Conservation (phyloP, 768 basidiomycete species). For the Inosperma sp. region DNA sequence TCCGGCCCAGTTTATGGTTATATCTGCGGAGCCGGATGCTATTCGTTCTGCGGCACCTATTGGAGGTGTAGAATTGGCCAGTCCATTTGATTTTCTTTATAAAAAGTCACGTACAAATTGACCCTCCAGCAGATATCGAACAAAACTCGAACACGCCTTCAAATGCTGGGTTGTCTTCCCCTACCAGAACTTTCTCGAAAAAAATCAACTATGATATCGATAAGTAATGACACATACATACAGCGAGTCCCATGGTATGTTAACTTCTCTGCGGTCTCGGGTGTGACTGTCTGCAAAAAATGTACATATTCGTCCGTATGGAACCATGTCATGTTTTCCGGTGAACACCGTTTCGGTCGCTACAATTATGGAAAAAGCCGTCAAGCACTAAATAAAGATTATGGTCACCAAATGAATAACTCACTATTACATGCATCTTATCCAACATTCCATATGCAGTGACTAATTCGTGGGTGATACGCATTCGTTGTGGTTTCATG, state of each 20-base stretch:
- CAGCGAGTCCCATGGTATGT: slow-evolving; percentile 84
- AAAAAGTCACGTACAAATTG: slow-evolving; percentile 58
- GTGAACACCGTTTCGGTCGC: slow-evolving; percentile 66
- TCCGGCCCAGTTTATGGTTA: slow-evolving; percentile 97
- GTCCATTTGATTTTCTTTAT: slow-evolving; percentile 2
- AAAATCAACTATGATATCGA: background rate
- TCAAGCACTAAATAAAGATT: background rate
- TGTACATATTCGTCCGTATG: slow-evolving; percentile 99
- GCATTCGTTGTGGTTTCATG: slow-evolving; percentile 96
- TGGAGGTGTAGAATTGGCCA: background rate
- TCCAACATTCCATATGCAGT: slow-evolving; percentile 90
- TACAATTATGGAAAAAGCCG: slow-evolving; percentile 24
- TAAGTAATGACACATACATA: slow-evolving; percentile 34
- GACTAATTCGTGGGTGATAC: slow-evolving; percentile 89
- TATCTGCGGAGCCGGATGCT: slow-evolving; percentile 79
- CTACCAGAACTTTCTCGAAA: slow-evolving; percentile 48
- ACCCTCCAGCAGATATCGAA: slow-evolving; percentile 93
- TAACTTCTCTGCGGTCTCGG: slow-evolving; percentile 84
- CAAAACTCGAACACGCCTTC: slow-evolving; percentile 98
- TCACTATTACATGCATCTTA: slow-evolving; percentile 87
- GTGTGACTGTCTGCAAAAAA: slow-evolving; percentile 82
- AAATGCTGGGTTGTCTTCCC: slow-evolving; percentile 95
- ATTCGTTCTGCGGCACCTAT: slow-evolving; percentile 78
- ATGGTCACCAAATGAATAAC: slow-evolving; percentile 22
- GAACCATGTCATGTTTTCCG: slow-evolving; percentile 84